These are phyloP conservation scores for Nothopassalora personata DNA, from an alignment of 2,329 filamentous ascomycete genomes.

Conservation along the genomic window DNA sequence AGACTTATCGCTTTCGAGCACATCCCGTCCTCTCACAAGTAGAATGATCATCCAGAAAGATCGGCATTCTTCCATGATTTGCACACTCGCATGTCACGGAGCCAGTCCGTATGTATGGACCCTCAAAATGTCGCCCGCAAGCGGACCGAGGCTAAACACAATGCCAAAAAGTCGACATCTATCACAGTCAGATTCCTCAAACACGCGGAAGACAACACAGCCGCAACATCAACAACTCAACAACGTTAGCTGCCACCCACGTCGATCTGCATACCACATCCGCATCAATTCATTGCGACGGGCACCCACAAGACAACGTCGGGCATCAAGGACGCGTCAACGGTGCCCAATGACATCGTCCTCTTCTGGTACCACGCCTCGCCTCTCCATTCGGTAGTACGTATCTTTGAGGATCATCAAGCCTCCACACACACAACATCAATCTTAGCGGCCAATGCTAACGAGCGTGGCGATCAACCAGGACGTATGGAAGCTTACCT, in stretches of 20 bases:
- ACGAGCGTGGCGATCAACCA: constrained; percentile 23
- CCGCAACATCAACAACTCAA: not conserved
- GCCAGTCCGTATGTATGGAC: too few species aligned
- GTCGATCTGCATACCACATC: not conserved
- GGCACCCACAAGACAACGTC: not conserved
- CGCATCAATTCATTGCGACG: not conserved
- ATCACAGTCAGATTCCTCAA: not conserved
- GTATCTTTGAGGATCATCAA: not conserved
- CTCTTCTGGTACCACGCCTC: constrained; percentile 8
- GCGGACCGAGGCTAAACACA: too few species aligned
- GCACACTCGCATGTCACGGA: not conserved
- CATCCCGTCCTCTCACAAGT: not conserved
- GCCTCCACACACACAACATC: not conserved
- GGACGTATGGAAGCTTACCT: constrained; percentile 63
- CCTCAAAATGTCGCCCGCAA: too few species aligned
- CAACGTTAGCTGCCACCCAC: not conserved
- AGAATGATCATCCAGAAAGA: not conserved
- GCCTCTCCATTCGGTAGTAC: constrained; percentile 6
- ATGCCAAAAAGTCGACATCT: not conserved
- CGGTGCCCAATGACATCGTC: constrained; percentile 2
- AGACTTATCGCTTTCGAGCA: too few species aligned
- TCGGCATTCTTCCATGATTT: not conserved
- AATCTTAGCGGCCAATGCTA: not conserved
- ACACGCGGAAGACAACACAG: not conserved
- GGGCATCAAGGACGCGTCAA: not conserved